A percentile compares a stretch with the other conserved stretches of the same genome.
Evolutionary conservation across 257 asterid genomes (phyloP).

Genomic region (Ilex aquifolium): DNA sequence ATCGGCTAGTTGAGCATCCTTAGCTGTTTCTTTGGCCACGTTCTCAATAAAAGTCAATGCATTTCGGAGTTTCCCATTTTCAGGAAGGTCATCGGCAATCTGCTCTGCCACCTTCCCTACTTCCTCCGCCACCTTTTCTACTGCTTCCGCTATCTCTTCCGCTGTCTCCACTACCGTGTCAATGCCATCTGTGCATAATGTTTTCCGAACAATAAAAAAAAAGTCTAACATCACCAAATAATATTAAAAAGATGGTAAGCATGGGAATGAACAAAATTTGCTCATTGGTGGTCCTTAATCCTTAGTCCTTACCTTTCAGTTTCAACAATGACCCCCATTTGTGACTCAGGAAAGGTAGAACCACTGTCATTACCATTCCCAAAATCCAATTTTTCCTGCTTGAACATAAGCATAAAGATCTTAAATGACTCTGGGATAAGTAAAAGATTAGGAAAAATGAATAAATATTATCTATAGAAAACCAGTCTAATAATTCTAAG

Average conservation of each 20-base stretch:
- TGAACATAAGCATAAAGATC: not conserved
- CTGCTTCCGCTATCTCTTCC: constrained; percentile 17
- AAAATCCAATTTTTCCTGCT: constrained; percentile 13
- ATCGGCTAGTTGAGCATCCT: constrained; percentile 12
- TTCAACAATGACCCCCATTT: constrained; percentile 5
- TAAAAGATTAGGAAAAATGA: no score
- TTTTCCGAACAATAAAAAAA: not conserved
- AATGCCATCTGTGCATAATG: constrained; percentile 8
- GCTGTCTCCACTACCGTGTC: constrained; percentile 10
- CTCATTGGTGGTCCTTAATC: no score
- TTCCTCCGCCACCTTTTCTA: constrained; percentile 25
- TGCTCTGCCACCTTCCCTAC: constrained; percentile 25
- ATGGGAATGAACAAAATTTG: not conserved
- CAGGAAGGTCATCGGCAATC: constrained; percentile 18
- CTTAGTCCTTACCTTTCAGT: constrained; percentile 2
- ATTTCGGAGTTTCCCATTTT: constrained; percentile 11
- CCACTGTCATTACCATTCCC: constrained; percentile 2
- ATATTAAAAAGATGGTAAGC: not conserved
- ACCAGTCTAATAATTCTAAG: no score
- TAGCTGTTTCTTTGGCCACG: constrained; percentile 18
- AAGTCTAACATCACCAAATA: not conserved
- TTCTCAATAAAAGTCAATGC: constrained; percentile 10
- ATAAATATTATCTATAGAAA: no score
- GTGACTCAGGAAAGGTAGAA: constrained; percentile 7
- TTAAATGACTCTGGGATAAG: no score